Evolutionary conservation across 129 eudicot species (phyloP).

Genomic region (Tagetes erecta): DNA sequence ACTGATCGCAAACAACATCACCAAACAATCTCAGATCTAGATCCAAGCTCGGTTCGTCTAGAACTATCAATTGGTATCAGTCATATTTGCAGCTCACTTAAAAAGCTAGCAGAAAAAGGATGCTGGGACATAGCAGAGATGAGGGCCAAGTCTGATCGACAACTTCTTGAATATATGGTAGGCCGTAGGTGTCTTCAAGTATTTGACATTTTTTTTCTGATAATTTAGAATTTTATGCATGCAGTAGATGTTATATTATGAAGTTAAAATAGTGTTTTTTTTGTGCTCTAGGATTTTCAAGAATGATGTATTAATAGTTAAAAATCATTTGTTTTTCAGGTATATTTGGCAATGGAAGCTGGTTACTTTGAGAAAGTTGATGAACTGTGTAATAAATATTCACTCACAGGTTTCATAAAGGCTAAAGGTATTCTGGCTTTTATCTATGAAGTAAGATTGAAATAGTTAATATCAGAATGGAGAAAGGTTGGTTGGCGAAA

Average conservation of each 20-base stretch:
- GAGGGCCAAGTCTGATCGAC: constrained; percentile 55
- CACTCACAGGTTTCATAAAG: constrained; percentile 68
- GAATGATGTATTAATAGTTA: constrained; percentile 1
- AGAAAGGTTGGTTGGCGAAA: too few species aligned
- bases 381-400: constrained; percentile 80
- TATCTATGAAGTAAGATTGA: constrained; percentile 11
- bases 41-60: too few species aligned
- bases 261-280: neutral
- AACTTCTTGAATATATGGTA: constrained; percentile 77
- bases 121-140: constrained; percentile 90
- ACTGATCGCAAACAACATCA: too few species aligned
- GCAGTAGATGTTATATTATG: neutral
- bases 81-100: constrained; percentile 60
- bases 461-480: too few species aligned
- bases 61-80: too few species aligned
- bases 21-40: too few species aligned
- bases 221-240: neutral
- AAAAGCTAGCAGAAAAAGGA: constrained; percentile 81
- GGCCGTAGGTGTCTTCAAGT: constrained; percentile 44
- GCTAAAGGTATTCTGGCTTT: constrained; percentile 52
- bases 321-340: constrained; percentile 43
- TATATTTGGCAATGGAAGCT: constrained; percentile 98
- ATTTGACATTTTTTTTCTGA: constrained; percentile 21
- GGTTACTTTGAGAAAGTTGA: constrained; percentile 90
- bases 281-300: constrained; percentile 21